Evolutionary conservation across 345 rosid species (phyloP).

Genomic region (Syzygium jambos): DNA sequence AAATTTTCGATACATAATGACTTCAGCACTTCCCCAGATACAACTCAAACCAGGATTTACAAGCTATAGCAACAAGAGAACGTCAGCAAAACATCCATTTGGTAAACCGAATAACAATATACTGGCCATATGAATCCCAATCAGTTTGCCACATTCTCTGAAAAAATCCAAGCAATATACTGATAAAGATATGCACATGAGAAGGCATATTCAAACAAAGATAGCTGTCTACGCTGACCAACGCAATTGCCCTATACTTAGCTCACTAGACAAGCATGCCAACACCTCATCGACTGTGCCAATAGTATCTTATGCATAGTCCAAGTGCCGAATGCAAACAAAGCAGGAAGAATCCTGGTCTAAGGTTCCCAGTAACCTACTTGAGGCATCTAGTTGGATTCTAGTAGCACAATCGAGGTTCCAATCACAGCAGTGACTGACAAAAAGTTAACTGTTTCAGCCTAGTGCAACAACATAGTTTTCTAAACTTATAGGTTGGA

Average conservation of each 20-base stretch:
- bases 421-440: not conserved
- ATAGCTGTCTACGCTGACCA: not conserved
- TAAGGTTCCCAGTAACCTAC: not conserved
- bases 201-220: not conserved
- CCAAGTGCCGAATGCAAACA: not conserved
- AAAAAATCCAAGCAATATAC: not conserved
- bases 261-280: not conserved
- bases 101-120: not conserved
- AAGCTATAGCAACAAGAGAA: not conserved
- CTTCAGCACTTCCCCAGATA: not conserved
- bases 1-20: not conserved
- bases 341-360: not conserved
- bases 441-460: not conserved
- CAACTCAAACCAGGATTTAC: not conserved
- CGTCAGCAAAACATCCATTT: not conserved
- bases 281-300: not conserved
- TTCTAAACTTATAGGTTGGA: not conserved
- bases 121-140: not conserved
- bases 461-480: not conserved
- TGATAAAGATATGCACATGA: not conserved
- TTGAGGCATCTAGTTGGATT: not conserved
- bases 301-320: not conserved
- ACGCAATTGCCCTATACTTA: not conserved
- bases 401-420: not conserved
- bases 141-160: not conserved